Base-by-base conservation (phyloP, 768 basidiomycete species). In the Leccinum incarnatum region DNA sequence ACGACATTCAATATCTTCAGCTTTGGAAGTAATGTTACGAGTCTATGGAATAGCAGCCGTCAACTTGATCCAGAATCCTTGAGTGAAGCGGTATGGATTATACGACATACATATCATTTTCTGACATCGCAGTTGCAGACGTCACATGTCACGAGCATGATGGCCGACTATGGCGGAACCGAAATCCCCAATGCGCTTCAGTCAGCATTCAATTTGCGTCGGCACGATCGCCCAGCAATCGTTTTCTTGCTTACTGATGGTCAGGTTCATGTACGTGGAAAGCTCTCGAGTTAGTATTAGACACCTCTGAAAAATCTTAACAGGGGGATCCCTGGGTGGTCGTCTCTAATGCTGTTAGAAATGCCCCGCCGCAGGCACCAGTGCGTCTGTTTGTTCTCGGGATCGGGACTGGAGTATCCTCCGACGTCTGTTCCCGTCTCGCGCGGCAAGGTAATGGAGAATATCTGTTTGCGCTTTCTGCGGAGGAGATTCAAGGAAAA, bases 191-290 rank as follows among this genome's bases (percentile, higher is more conserved):
- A 17, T 0, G 85, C 83, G 0, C 66, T 87, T 25, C 55, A 67
- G 4, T 27, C 51, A 1, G 78, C 78, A 23, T 73, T 84, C n/a
- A 29, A 54, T 1, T 65, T 66, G 5, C 76, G 81, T 6, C 66
- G 61, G 8, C 51, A 19, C 9, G 59, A 65, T 29, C 74, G 76
- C 1, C 76, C 84, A 1, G 81, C 82, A 1, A 77, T 73, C 8
- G 67, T 85, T 8, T 85, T 87, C 59, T 67, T 87, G 14, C 71
- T 88, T 30, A 88, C 86, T 2, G 86, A 86, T 57, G 86, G 86
- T 17, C 69, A 78, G 53, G 77, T 83, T 27, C 1, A 73, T 47
- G 59, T 69, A 34, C 4, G 65, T 54, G 0, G 5, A n/a, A 37
- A 9, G 4, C 4, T 14, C 36, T 29, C 21, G 23, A 52, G 23